Conservation (phyloP, 495 filamentous ascomycete genomes). For the Beverwykella pulmonaria region DNA sequence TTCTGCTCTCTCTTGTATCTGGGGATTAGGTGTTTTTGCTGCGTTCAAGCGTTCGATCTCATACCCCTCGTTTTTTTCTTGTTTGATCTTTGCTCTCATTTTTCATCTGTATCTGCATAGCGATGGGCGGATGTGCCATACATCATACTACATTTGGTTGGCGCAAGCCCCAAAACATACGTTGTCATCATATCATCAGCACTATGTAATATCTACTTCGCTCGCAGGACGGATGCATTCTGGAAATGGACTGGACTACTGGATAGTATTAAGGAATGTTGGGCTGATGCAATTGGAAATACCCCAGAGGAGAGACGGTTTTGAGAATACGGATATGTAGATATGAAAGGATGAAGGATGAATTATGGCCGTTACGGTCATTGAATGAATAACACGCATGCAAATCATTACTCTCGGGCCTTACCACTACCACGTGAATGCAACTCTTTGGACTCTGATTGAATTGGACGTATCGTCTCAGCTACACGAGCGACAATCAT, state of each 20-base stretch:
- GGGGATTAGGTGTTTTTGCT: conserved; percentile 6
- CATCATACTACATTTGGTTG: conserved; percentile 14
- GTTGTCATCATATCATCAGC: background rate
- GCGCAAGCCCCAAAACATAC: conserved; percentile 29
- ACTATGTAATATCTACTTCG: conserved; percentile 13
- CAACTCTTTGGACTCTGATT: no score
- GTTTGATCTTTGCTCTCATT: conserved; percentile 15
- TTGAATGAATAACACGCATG: no score
- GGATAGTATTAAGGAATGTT: background rate
- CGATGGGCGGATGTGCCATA: conserved; percentile 7
- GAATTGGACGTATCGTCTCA: no score
- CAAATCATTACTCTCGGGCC: no score
- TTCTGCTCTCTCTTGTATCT: background rate
- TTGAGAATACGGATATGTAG: no score
- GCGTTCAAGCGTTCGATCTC: conserved; percentile 30
- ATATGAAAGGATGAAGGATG: no score
- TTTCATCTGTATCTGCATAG: conserved; percentile 28
- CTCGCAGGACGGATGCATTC: conserved; percentile 14
- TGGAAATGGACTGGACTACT: conserved; percentile 28
- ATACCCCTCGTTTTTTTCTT: conserved; percentile 17
- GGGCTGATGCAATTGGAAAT: conserved; percentile 12
- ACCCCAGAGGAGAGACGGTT: background rate
- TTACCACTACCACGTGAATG: no score
- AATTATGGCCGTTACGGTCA: no score
- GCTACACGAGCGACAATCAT: no score